Base-by-base conservation (phyloP, 768 basidiomycete genomes). In the Hemileccinum impolitum region DNA sequence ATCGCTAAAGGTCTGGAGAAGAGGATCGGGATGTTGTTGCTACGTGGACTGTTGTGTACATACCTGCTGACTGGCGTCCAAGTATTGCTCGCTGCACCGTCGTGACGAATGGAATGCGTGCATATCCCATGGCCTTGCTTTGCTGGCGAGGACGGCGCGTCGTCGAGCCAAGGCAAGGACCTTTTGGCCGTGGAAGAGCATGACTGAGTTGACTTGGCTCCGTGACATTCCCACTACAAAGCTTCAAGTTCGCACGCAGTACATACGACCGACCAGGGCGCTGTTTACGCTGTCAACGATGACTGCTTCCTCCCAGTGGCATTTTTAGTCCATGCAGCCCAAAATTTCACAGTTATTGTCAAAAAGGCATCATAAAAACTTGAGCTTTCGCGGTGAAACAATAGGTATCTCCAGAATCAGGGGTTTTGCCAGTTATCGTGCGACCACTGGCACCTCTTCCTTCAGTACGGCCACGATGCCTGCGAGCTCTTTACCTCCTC, bases 401-500 rank as follows among this genome's bases (percentile, higher is more conserved):
- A n/a, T n/a, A n/a, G n/a, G n/a, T n/a, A n/a, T n/a, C n/a, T n/a
- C n/a, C n/a, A n/a, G n/a, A n/a, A n/a, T n/a, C n/a, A n/a, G 34
- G 44, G 35, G 34, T 45, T 36, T 30, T 36, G 25, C 35, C 32
- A 11, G 43, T 35, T 44, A 15, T 44, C 25, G 6, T 30, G 17
- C 4, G 26, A 25, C 31, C 26, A 28, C 39, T n/a, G 15, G 5
- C 1, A 9, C 36, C 19, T 41, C 25, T 43, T 39, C n/a, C 21
- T 44, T 15, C 18, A 26, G 9, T n/a, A 21, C 51, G 17, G 18
- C 19, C 32, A 47, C 48, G 14, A 69, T 70, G 59, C 62, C 71
- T 43, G 48, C 64, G 34, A 72, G 70, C 50, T 80, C 79, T 21
- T 67, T 82, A 6, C 81, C 78, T 11, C 78, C 79, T 38, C 70